Percentiles rank a stretch among this genome's conserved stretches.
These are phyloP conservation scores for Aspergillus homomorphus DNA, from an alignment of 495 filamentous ascomycete genomes.

Conservation along the genomic window DNA sequence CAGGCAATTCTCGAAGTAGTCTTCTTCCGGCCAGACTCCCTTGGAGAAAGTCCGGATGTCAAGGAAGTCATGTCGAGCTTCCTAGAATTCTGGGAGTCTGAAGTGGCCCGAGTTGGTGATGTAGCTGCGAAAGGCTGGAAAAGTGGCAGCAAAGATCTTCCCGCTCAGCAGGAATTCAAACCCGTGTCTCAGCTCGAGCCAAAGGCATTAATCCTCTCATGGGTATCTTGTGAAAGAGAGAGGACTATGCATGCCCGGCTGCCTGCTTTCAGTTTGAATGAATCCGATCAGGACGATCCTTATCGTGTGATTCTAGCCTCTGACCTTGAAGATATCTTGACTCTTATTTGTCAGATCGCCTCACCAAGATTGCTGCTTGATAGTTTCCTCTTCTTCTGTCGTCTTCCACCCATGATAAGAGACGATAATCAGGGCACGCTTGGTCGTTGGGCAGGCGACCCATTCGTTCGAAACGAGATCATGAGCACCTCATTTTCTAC, in stretches of 20 bases:
- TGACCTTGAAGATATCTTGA: slow-evolving; percentile 65
- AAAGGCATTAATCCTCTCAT: slow-evolving; percentile 49
- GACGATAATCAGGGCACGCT: slow-evolving; percentile 21
- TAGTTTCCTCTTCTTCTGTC: slow-evolving; percentile 67
- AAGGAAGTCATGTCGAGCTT: slow-evolving; percentile 46
- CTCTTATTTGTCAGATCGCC: slow-evolving; percentile 44
- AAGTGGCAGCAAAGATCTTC: slow-evolving; percentile 15
- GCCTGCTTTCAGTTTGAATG: slow-evolving; percentile 65
- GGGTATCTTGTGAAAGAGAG: slow-evolving; percentile 59
- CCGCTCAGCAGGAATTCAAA: slow-evolving; percentile 22
- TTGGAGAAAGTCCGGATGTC: slow-evolving; percentile 9
- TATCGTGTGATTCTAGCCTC: slow-evolving; percentile 74
- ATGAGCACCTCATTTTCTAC: slow-evolving; percentile 24
- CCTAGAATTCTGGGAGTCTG: slow-evolving; percentile 80
- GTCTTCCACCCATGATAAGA: slow-evolving; percentile 52
- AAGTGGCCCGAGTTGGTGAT: slow-evolving; percentile 79
- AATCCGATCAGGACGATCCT: slow-evolving; percentile 70
- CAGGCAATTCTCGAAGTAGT: slow-evolving; percentile 77
- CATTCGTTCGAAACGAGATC: slow-evolving; percentile 46
- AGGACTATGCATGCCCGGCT: slow-evolving; percentile 45
- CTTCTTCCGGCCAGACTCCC: slow-evolving; percentile 51
- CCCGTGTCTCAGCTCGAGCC: slow-evolving; percentile 10
- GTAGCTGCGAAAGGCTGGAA: slow-evolving; percentile 66
- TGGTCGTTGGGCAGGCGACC: slow-evolving; percentile 40
- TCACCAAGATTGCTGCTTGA: slow-evolving; percentile 51